Evolutionary conservation across 495 filamentous ascomycete species (phyloP), one percentile per base, ranked within the genome.

Genomic region (Penicillium antarcticum): DNA sequence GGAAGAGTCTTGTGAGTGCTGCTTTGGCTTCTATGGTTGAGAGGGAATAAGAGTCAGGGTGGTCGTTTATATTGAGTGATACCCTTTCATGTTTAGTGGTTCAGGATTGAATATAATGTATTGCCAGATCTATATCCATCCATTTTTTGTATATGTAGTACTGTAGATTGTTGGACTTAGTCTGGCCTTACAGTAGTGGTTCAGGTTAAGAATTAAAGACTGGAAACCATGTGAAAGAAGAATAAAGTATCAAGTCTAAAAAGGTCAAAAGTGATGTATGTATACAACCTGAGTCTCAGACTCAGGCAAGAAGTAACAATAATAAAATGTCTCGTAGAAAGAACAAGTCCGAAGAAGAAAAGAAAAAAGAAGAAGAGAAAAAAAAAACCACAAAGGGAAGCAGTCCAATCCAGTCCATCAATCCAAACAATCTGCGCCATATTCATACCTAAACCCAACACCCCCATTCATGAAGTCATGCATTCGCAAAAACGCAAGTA

Each of bases 1-100:
- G 74, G 42, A 75, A 71, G 62, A 77, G 74, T 49, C 60, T 77
- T 33, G 72, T 77, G 7, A 75, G 68, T 63, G 69, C 71, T 21
- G 71, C 71, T 31, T 53, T 75, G 56, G 72, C 72, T 4, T 72
- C 67, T 13, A 66, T 74, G 52, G 65, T 67, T 17, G 69, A 71
- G 42, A 53, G 23, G 46, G 36, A 39, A 46, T 57, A 23, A 58
- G 19, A 13, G 35, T 19, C n/a, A n/a, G n/a, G n/a, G n/a, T n/a
- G n/a, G 14, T 37, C 40, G 10, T 52, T 1, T 17, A 43, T 36
- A 35, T 47, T 33, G 29, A 18, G 29, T 3, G 38, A 44, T 44
- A 44, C 42, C 42, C 42, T 29, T 29, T 29, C 9, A 7, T 29
- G 6, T 29, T 29, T 29, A 1, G 6, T 23, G 21, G 21, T 23